Evolutionary conservation across 2,329 filamentous ascomycete species (phyloP), one percentile per base, ranked within the genome.

Genomic region (Penicillium psychrosexuale): DNA sequence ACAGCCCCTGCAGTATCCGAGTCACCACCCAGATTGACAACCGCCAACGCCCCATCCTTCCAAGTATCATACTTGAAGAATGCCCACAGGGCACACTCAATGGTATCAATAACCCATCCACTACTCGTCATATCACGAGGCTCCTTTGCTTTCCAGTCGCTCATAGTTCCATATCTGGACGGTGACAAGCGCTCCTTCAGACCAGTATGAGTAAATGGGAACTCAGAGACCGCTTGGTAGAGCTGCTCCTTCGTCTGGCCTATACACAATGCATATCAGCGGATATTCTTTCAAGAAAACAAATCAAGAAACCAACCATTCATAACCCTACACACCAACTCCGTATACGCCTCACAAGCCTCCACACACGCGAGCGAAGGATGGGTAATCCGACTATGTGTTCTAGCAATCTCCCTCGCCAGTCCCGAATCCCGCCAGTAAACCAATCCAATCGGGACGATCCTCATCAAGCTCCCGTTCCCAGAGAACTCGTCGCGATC

Each of bases 1-100:
- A 78, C 70, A 2, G 76, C 75, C 15, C 71, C 76, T 11, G 75
- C 74, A 1, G 75, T 77, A 63, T 79, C 77, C 11, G 75, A 71
- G 64, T 78, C 75, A 48, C 73, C 68, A 1, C 75, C 75, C 24
- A 75, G 54, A 66, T 78, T 78, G 0, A 77, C 75, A 1, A 71
- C 72, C 40, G 66, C 69, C 33, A 76, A 52, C 3, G 70, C 74
- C 0, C 76, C 75, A 7, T 72, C 66, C 30, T 67, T 64, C 59
- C 74, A 77, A 5, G 56, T 65, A 8, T 68, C 62, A 27, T 69
- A 73, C 39, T 62, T 70, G 61, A 76, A 78, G 51, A 78, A 75
- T 2, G 64, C 70, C 75, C 76, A 78, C 15, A 77, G 56, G 0
- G 74, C 74, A 3, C 69, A 72, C 43, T 78, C 72, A 2, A 78